These are phyloP conservation scores for Amphicarpaea edgeworthii DNA, from an alignment of 306 rosid species.

Conservation along the genomic window DNA sequence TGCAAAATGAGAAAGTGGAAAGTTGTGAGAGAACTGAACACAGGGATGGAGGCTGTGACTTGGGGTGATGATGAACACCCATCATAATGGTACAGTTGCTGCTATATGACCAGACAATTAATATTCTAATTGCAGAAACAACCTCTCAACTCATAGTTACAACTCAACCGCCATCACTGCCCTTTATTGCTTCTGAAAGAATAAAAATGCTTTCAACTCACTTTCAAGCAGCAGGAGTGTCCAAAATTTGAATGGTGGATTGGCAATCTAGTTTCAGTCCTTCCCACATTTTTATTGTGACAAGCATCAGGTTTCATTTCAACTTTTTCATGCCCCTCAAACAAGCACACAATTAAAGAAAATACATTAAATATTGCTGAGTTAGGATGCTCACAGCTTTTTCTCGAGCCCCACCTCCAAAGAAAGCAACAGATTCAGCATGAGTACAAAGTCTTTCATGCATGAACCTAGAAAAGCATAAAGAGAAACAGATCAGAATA, in stretches of 20 bases:
- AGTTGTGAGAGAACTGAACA: not conserved
- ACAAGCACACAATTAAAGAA: slow-evolving; percentile 6
- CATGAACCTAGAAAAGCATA: slow-evolving; percentile 76
- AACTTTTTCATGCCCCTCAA: not conserved
- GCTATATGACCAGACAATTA: not conserved
- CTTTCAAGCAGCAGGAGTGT: slow-evolving; percentile 1
- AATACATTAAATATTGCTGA: slow-evolving; percentile 4
- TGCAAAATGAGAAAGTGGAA: slow-evolving; percentile 6
- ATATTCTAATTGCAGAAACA: not conserved
- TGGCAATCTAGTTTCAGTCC: slow-evolving; percentile 16
- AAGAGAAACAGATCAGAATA: slow-evolving; percentile 32
- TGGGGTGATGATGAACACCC: slow-evolving; percentile 1
- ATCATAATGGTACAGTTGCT: not conserved
- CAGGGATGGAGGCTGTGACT: not conserved
- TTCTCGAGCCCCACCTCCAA: slow-evolving; percentile 94
- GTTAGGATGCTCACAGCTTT: slow-evolving; percentile 71
- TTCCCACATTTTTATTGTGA: slow-evolving; percentile 11
- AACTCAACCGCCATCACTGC: not conserved
- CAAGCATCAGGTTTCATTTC: slow-evolving; percentile 1
- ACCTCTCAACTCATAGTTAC: not conserved
- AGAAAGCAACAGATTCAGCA: slow-evolving; percentile 93
- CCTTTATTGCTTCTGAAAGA: not conserved
- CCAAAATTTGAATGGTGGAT: not conserved
- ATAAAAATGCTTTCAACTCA: slow-evolving; percentile 6
- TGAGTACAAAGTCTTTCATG: slow-evolving; percentile 93